Evolutionary conservation across 2,329 filamentous ascomycete species (phyloP).

Genomic region (Fusarium papillatum): DNA sequence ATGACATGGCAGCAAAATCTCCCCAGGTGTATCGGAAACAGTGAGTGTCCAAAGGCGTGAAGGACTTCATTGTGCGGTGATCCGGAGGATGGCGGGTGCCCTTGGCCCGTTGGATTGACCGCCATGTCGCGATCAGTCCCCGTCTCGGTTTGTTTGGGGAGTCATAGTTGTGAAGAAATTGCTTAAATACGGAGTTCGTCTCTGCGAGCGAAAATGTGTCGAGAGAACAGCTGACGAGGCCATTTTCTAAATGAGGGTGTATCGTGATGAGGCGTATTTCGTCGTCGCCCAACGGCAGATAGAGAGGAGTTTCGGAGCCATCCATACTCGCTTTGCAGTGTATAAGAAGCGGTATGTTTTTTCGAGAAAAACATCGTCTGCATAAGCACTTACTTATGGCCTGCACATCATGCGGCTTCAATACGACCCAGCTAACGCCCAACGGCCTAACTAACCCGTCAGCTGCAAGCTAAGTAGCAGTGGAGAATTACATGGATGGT

Average conservation of each 20-base stretch:
- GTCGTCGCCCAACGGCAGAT: conserved; percentile 6
- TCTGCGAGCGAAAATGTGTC: conserved; percentile 13
- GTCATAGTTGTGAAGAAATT: conserved; percentile 11
- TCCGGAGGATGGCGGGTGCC: background rate
- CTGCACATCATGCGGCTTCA: conserved; percentile 2
- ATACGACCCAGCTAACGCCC: background rate
- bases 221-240: conserved; percentile 13
- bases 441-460: background rate
- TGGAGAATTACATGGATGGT: background rate
- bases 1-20: conserved; percentile 20
- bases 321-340: background rate
- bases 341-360: background rate
- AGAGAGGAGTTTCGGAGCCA: background rate
- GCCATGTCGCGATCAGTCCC: conserved; percentile 17
- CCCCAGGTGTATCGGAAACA: conserved; percentile 16
- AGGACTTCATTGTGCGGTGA: conserved; percentile 9
- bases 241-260: background rate
- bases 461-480: background rate
- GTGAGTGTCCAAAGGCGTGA: conserved; percentile 1
- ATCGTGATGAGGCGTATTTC: conserved; percentile 16
- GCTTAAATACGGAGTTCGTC: background rate
- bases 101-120: conserved; percentile 13
- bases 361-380: background rate
- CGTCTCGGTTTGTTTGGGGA: conserved; percentile 7
- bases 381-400: background rate